Conservation (phyloP, 371 early-diverging fungal genomes). For the Mucor racemosus region DNA sequence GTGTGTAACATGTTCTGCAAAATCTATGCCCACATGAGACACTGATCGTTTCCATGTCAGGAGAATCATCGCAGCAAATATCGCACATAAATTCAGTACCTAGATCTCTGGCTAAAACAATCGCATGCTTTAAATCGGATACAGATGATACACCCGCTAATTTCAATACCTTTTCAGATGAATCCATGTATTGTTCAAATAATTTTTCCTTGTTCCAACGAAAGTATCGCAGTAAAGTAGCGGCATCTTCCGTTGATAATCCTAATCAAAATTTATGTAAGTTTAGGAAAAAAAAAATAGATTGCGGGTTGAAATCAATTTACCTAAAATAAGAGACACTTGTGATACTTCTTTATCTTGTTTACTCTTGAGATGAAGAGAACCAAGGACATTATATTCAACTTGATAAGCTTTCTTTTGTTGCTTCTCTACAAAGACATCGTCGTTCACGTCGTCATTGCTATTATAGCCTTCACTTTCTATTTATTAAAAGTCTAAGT, state of each 20-base stretch:
- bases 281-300: neutral
- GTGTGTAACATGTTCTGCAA: slow-evolving; percentile 84
- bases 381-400: slow-evolving; percentile 40
- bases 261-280: slow-evolving; percentile 45
- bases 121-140: slow-evolving; percentile 14
- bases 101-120: slow-evolving; percentile 34
- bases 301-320: slow-evolving; percentile 7
- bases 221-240: slow-evolving; percentile 78
- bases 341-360: slow-evolving; percentile 52
- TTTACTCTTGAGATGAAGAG: slow-evolving; percentile 28
- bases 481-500: slow-evolving; percentile 9
- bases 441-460: slow-evolving; percentile 41
- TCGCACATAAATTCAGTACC: slow-evolving; percentile 75
- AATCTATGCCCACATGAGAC: slow-evolving; percentile 87
- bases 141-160: slow-evolving; percentile 74
- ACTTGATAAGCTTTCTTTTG: slow-evolving; percentile 49
- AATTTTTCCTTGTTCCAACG: slow-evolving; percentile 94
- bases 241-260: slow-evolving; percentile 60
- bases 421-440: slow-evolving; percentile 38
- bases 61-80: slow-evolving; percentile 82
- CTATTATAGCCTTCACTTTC: slow-evolving; percentile 42
- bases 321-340: slow-evolving; percentile 52
- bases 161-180: slow-evolving; percentile 67
- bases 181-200: slow-evolving; percentile 88
- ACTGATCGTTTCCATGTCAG: slow-evolving; percentile 65